A percentile compares a stretch with the other conserved stretches of the same genome.
Conservation (phyloP, 805 yeast species). For the Hanseniaspora guilliermondii region DNA sequence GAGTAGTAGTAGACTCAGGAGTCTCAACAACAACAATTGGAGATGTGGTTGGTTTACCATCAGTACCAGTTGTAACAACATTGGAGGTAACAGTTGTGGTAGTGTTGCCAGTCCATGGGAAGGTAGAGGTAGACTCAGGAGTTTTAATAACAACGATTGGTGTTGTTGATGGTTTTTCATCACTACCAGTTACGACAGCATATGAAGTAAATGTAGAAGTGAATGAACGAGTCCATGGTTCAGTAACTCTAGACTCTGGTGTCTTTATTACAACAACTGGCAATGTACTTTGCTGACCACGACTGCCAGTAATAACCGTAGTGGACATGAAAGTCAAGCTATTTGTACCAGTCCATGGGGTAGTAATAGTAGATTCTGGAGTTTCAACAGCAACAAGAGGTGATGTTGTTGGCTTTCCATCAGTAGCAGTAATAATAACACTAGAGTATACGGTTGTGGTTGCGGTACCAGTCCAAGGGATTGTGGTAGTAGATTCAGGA, state of each 20-base stretch:
- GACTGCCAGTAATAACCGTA: not conserved
- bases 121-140: too few species aligned
- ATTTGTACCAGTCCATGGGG: conserved; percentile 1
- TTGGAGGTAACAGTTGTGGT: too few species aligned
- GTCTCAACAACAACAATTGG: not conserved
- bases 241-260: not conserved
- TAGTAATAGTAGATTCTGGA: not conserved
- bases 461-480: not conserved
- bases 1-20: not conserved
- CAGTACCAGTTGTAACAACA: too few species aligned
- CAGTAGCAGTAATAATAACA: not conserved
- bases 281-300: not conserved
- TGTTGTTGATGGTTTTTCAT: conserved; percentile 14
- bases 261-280: not conserved
- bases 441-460: not conserved
- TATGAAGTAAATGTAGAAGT: not conserved
- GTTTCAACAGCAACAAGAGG: not conserved
- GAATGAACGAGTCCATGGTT: not conserved
- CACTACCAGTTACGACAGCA: conserved; percentile 6
- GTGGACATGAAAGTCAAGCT: not conserved
- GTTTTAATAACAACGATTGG: conserved; percentile 15
- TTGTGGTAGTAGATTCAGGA: not conserved
- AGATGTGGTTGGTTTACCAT: too few species aligned
- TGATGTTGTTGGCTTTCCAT: not conserved
- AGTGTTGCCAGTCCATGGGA: not conserved